phyloP scores from a whole-genome alignment of 2,329 filamentous ascomycete species.

The Pseudohalonectria lignicola region DNA sequence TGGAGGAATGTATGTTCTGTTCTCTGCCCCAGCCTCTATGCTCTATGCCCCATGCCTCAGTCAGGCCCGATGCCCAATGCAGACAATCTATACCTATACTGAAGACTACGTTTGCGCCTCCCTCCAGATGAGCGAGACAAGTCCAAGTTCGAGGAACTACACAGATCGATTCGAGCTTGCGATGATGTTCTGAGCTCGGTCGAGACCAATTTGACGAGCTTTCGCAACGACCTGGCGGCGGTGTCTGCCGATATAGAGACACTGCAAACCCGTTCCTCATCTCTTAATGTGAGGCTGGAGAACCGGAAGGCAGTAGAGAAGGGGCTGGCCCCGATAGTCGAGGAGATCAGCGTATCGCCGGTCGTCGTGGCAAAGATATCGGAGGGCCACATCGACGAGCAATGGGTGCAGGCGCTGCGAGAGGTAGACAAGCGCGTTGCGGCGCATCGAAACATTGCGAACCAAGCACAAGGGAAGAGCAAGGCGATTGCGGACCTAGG shows the following conservation, averaged over 20 bases:
- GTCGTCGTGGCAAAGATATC: conserved; percentile 73
- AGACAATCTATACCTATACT: too few relatives aligned
- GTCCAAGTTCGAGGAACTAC: conserved; percentile 79
- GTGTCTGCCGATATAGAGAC: conserved; percentile 95
- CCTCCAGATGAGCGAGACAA: conserved; percentile 64
- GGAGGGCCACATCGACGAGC: conserved; percentile 81
- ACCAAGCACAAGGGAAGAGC: conserved; percentile 30
- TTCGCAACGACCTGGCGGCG: conserved; percentile 82
- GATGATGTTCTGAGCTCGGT: conserved; percentile 91
- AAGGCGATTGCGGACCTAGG: conserved; percentile 77
- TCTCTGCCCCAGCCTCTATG: conserved; percentile 11
- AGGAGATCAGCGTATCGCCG: conserved; percentile 84
- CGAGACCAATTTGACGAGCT: conserved; percentile 82
- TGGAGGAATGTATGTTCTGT: conserved; percentile 64
- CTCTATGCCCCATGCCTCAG: conserved; percentile 1
- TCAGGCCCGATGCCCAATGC: too few relatives aligned
- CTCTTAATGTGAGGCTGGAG: conserved; percentile 73
- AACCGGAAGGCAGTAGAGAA: conserved; percentile 87
- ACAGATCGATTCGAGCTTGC: conserved; percentile 79
- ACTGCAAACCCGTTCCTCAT: conserved; percentile 74
- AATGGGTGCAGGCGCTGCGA: conserved; percentile 71
- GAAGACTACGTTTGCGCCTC: not conserved
- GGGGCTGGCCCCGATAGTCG: conserved; percentile 75
- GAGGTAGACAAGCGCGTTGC: conserved; percentile 74
- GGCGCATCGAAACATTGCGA: conserved; percentile 56